Conservation (phyloP, 805 yeast species). For the Starmerella vaccinii region DNA sequence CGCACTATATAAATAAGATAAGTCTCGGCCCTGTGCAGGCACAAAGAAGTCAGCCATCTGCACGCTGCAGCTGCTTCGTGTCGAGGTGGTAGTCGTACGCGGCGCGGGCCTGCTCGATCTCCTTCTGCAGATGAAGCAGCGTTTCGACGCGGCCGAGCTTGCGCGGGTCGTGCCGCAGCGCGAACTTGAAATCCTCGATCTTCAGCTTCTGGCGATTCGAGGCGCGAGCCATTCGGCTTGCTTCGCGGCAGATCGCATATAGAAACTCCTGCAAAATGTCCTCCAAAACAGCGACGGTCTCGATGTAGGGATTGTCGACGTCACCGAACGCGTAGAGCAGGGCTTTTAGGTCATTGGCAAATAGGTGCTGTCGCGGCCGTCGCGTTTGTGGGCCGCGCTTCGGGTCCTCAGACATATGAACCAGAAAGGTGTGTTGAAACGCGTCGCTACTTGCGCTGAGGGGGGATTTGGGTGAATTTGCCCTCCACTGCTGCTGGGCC, state of each 20-base stretch:
- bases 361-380: conserved; percentile 26
- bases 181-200: conserved; percentile 64
- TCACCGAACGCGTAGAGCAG: conserved; percentile 66
- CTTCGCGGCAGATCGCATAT: conserved; percentile 49
- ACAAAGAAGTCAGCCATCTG: conserved; percentile 25
- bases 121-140: conserved; percentile 47
- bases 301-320: conserved; percentile 53
- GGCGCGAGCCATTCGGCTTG: conserved; percentile 41
- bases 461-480: too few species aligned
- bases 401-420: conserved; percentile 8
- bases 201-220: conserved; percentile 51
- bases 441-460: too few species aligned
- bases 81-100: conserved; percentile 50
- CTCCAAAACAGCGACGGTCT: conserved; percentile 55
- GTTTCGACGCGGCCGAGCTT: conserved; percentile 64
- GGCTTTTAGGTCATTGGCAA: conserved; percentile 41
- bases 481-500: neutral
- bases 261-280: conserved; percentile 57
- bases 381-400: conserved; percentile 9
- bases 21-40: conserved; percentile 22
- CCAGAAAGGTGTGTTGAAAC: too few species aligned
- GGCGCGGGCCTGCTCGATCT: conserved; percentile 55
- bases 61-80: conserved; percentile 34
- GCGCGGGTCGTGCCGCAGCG: conserved; percentile 52
- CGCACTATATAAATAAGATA: neutral